Base-by-base conservation (phyloP, 1,284 basidiomycete genomes). In the Cutaneotrichosporon dermatis region DNA sequence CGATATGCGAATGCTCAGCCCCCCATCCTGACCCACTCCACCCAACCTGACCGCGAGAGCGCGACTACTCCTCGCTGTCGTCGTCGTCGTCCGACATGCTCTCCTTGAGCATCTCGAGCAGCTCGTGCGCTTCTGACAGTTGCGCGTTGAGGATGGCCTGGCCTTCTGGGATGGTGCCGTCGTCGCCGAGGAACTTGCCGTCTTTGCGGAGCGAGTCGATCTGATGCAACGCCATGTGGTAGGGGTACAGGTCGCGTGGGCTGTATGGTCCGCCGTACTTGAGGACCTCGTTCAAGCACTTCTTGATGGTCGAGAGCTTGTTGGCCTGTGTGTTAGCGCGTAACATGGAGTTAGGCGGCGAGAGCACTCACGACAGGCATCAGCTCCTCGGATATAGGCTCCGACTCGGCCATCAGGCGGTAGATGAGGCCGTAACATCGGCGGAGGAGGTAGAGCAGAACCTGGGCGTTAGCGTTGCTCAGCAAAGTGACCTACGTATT, bases 371-470 rank as follows among this genome's bases (percentile, higher is more conserved):
- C 95, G 60, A 97, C 86, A 6, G 94, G 94, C 88, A 96, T 96
- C 37, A 98, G 80, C 76, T 98, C 94, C 76, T 97, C 94, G 0
- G 92, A 96, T n/a, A 99, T 93, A 0, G 96, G 96, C 79, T 98
- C 95, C 58, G 90, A 93, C n/a, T 93, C 94, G 33, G 93, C 94
- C 65, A 99, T 85, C 53, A 99, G 79, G 35, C 89, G 85, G 79
- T 97, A 98, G 69, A 97, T 94, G 56, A 98, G 83, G 64, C 95
- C 95, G 76, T 98, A 96, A 80, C 95, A 99, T 74, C 95, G 85
- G 66, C 95, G 83, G 56, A 99, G 82, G 39, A 98, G 83, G 77
- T 96, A 99, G 46, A 98, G 82, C 53, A 98, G 80, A 8, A 93
- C 91, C 92, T 95, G 68, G 44, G 25, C 12, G 25, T 62, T 36